Evolutionary conservation across 148 eudicot genomes (phyloP).

Genomic region (Rhododendron williamsianum): DNA sequence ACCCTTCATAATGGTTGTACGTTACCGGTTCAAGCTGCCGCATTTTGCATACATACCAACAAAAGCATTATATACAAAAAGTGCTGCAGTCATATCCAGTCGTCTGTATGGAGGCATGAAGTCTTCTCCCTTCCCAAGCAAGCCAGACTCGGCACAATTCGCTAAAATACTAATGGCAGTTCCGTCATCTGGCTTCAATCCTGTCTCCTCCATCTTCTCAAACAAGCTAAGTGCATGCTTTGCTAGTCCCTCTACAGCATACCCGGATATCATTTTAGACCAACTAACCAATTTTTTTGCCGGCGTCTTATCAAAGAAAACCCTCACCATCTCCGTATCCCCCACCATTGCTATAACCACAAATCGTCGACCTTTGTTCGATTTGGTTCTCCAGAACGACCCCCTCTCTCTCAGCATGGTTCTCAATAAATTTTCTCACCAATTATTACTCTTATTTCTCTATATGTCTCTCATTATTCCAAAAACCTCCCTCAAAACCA

Average conservation of each 20-base stretch:
- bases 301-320: conserved; percentile 60
- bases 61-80: too few relatives aligned
- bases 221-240: conserved; percentile 70
- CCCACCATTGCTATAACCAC: conserved; percentile 21
- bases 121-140: conserved; percentile 55
- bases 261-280: conserved; percentile 68
- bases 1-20: too few relatives aligned
- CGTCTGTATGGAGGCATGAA: conserved; percentile 28
- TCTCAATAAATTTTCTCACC: too few relatives aligned
- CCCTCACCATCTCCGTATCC: conserved; percentile 70
- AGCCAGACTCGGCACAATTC: conserved; percentile 78
- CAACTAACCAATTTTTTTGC: conserved; percentile 66
- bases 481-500: too few relatives aligned
- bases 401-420: too few relatives aligned
- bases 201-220: conserved; percentile 41
- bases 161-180: conserved; percentile 55
- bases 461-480: too few relatives aligned
- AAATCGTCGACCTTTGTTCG: conserved; percentile 11
- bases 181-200: conserved; percentile 55
- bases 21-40: too few relatives aligned
- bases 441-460: too few relatives aligned
- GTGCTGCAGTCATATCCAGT: too few relatives aligned
- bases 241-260: conserved; percentile 62
- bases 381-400: too few relatives aligned
- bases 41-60: too few relatives aligned